These are phyloP conservation scores for Fraxinus americana DNA, from an alignment of 257 asterid genomes.

Conservation along the genomic window DNA sequence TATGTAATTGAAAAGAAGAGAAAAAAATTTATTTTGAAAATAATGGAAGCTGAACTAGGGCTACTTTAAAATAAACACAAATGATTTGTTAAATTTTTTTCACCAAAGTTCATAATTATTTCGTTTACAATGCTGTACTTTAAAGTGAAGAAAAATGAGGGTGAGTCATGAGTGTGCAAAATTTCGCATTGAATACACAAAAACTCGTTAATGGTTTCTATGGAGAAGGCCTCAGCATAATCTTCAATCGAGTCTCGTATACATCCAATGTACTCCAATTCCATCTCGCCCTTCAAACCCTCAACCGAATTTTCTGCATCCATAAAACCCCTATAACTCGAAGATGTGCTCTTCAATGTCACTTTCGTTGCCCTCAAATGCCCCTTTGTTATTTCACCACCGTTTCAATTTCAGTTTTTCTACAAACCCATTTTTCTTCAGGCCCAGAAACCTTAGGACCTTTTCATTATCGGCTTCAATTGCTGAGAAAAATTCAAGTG, in stretches of 20 bases:
- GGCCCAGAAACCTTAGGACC: constrained; percentile 40
- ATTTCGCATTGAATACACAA: not conserved
- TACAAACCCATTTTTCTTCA: constrained; percentile 35
- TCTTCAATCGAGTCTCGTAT: not conserved
- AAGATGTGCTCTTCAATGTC: constrained; percentile 57
- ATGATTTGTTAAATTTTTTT: too few relatives aligned
- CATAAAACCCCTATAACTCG: constrained; percentile 13
- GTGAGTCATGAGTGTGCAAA: not conserved
- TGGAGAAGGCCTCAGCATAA: not conserved
- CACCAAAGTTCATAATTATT: too few relatives aligned
- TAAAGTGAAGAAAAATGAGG: too few relatives aligned
- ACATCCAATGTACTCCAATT: not conserved
- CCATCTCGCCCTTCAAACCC: not conserved
- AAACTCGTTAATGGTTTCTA: not conserved
- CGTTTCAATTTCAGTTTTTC: constrained; percentile 40
- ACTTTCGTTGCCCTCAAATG: constrained; percentile 39
- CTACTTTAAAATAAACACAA: too few relatives aligned
- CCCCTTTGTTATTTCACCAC: constrained; percentile 39
- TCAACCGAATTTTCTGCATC: constrained; percentile 9
- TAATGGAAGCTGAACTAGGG: too few relatives aligned
- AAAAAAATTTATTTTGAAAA: too few relatives aligned
- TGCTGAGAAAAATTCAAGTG: constrained; percentile 42
- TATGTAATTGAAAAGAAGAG: too few relatives aligned
- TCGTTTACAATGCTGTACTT: too few relatives aligned
- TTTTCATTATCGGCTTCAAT: constrained; percentile 49